Evolutionary conservation across 495 filamentous ascomycete genomes (phyloP).

Genomic region (Pyronema domesticum): DNA sequence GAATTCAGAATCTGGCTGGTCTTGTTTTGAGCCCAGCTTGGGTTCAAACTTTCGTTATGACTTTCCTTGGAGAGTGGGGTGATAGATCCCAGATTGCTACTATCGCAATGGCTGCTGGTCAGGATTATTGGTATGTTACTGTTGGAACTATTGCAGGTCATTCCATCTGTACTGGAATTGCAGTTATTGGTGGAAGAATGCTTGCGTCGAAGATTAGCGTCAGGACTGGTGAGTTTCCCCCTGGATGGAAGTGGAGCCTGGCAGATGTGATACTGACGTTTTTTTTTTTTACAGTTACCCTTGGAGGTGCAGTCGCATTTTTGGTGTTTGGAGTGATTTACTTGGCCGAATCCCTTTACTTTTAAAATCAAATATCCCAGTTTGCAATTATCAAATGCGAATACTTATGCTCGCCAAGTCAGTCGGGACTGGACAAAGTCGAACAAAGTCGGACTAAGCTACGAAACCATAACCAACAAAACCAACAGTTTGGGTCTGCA

Average conservation of each 20-base stretch:
- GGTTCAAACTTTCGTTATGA: constrained; percentile 99
- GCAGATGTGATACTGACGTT: neutral
- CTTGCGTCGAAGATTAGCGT: constrained; percentile 89
- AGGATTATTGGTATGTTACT: constrained; percentile 98
- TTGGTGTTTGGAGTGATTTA: constrained; percentile 83
- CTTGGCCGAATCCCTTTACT: constrained; percentile 59
- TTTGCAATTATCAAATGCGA: too few relatives aligned
- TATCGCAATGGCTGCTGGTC: constrained; percentile 94
- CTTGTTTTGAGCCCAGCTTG: constrained; percentile 83
- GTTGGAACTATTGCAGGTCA: constrained; percentile 77
- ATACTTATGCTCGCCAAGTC: too few relatives aligned
- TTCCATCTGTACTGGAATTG: constrained; percentile 71
- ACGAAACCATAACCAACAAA: too few relatives aligned
- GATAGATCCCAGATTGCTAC: constrained; percentile 96
- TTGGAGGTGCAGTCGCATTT: constrained; percentile 87
- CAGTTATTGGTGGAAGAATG: constrained; percentile 83
- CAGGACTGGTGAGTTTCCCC: constrained; percentile 66
- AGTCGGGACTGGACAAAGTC: too few relatives aligned
- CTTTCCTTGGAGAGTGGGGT: constrained; percentile 95
- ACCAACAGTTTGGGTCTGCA: too few relatives aligned
- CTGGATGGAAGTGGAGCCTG: neutral
- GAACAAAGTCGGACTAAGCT: too few relatives aligned
- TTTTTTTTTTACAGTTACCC: constrained; percentile 45
- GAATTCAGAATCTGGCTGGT: constrained; percentile 71
- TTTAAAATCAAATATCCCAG: constrained; percentile 13